These are phyloP conservation scores for Colletotrichum lindemuthianum DNA, from an alignment of 2,329 filamentous ascomycete genomes.

Conservation along the genomic window DNA sequence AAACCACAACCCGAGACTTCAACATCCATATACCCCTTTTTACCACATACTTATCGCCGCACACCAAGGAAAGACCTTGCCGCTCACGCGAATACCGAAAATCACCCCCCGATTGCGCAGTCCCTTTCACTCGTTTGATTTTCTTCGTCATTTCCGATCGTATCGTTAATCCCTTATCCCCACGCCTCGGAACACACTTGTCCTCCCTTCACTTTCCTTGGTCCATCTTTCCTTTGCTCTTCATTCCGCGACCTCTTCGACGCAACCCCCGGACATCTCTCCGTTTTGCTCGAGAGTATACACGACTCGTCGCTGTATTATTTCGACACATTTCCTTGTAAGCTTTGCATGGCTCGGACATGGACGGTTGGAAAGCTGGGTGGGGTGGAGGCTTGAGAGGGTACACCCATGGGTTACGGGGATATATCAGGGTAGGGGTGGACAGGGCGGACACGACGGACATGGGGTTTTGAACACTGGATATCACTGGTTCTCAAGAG, in stretches of 20 bases:
- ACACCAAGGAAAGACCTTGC: slow-evolving; percentile 40
- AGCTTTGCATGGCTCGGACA: not conserved
- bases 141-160: not conserved
- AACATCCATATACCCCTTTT: slow-evolving; percentile 33
- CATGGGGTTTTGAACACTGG: too few species aligned
- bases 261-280: not conserved
- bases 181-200: slow-evolving; percentile 25
- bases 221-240: slow-evolving; percentile 30
- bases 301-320: slow-evolving; percentile 19
- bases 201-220: slow-evolving; percentile 35
- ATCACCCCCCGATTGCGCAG: slow-evolving; percentile 22
- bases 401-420: not conserved
- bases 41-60: slow-evolving; percentile 29
- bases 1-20: slow-evolving; percentile 10
- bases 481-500: not conserved
- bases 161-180: not conserved
- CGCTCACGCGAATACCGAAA: slow-evolving; percentile 45
- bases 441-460: too few species aligned
- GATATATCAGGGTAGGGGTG: not conserved
- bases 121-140: slow-evolving; percentile 1
- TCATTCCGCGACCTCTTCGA: slow-evolving; percentile 20
- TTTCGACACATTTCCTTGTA: slow-evolving; percentile 11
- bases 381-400: slow-evolving; percentile 1
- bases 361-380: slow-evolving; percentile 8
- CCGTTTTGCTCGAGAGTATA: not conserved